Percentiles rank a stretch among this genome's conserved stretches.
phyloP scores from a whole-genome alignment of 2,329 filamentous ascomycete species.

The Cercospora zeae-maydis region DNA sequence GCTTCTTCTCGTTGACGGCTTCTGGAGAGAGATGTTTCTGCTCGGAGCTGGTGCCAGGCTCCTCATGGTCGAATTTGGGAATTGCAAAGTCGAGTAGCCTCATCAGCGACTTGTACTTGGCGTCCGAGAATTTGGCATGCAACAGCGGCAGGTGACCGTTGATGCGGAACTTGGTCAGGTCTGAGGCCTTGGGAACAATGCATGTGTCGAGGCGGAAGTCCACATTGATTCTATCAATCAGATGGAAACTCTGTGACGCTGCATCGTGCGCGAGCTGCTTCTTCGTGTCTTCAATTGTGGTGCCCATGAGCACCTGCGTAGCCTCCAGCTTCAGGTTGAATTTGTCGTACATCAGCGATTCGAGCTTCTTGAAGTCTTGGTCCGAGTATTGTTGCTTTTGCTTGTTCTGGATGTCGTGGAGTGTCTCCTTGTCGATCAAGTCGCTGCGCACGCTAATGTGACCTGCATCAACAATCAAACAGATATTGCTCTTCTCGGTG shows the following conservation, averaged over 20 bases:
- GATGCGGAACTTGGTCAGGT: constrained; percentile 85
- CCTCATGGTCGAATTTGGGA: constrained; percentile 63
- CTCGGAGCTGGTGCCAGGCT: constrained; percentile 21
- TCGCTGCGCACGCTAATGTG: constrained; percentile 93
- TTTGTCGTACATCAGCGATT: constrained; percentile 95
- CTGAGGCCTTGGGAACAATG: constrained; percentile 92
- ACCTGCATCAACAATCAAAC: constrained; percentile 91
- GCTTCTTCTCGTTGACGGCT: constrained; percentile 35
- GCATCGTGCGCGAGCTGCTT: constrained; percentile 70
- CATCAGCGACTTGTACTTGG: constrained; percentile 97
- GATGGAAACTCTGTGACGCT: constrained; percentile 66
- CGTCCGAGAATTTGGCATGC: constrained; percentile 86
- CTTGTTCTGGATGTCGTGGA: constrained; percentile 86
- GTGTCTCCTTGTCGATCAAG: constrained; percentile 83
- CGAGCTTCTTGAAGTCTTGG: constrained; percentile 80
- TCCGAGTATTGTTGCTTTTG: constrained; percentile 83
- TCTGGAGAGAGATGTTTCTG: constrained; percentile 36
- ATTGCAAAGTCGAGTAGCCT: constrained; percentile 92
- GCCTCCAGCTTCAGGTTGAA: constrained; percentile 91
- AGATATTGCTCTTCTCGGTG: constrained; percentile 72
- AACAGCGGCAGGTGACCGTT: constrained; percentile 89
- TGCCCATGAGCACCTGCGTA: constrained; percentile 91
- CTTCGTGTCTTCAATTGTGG: constrained; percentile 86
- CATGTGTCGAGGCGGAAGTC: constrained; percentile 95
- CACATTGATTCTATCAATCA: constrained; percentile 96